Evolutionary conservation across 2,329 filamentous ascomycete genomes (phyloP), one percentile per base, ranked within the genome.

Genomic region (Xenosphaeropsis pyriputrescens): DNA sequence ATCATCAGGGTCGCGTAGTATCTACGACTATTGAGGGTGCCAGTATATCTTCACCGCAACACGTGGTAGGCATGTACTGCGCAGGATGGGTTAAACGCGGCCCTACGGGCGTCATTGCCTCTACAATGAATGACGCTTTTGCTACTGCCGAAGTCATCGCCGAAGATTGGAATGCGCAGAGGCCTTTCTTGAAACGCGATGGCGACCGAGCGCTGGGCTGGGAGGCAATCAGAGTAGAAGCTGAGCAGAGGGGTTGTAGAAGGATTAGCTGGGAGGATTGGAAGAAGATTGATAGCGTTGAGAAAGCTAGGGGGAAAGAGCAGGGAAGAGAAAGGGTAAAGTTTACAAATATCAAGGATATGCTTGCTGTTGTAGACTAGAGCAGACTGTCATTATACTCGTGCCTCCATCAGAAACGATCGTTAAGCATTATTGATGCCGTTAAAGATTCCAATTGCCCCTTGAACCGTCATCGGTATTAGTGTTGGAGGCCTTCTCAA

Each of bases 1-100:
- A 95, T 54, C 72, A 78, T 1, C 61, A 74, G 22, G 91, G 91
- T 0, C 75, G 91, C 36, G 40, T 22, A 26, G 39, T 41, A 13
- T 38, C 42, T 9, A 44, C 40, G 15, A 44, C 39, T 36, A 15
- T 17, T 15, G 5, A 14, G 6, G 14, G 14, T 32, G 22, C 22
- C 22, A 32, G 14, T 32, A 17, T 32, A 14, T 15, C 14, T 17
- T 32, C 30, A 4, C 30, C 30, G 8, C 11, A 19, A 12, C 52
- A 72, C 55, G 51, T 82, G 0, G 74, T 79, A 0, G 85, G 89
- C 0, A 58, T 94, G 18, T 98, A 98, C 60, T 93, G 86, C 46
- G 83, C 89, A 13, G 91, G 91, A 0, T 98, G 91, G 91, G 86
- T 95, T 8, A 96, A 96, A 62, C 74, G 81, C 29, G 91, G 91